Evolutionary conservation across 257 asterid genomes (phyloP).

Genomic region (Solanum rostratum): DNA sequence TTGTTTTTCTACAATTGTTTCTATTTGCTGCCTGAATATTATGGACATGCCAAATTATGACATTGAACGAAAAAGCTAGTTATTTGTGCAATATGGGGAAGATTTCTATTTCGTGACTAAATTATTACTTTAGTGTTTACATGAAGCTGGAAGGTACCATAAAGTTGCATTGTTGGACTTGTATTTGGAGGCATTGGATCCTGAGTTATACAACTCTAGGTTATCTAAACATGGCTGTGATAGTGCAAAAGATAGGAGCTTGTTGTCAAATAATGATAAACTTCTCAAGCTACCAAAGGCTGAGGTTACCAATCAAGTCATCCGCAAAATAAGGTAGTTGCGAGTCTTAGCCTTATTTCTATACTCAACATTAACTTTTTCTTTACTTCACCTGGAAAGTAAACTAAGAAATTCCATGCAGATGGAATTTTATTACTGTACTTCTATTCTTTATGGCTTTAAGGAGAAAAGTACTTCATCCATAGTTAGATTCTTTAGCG

Average conservation of each 20-base stretch:
- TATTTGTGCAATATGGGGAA: not conserved
- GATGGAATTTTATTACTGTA: not conserved
- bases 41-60: not conserved
- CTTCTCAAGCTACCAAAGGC: constrained; percentile 22
- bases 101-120: constrained; percentile 9
- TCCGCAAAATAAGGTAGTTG: constrained; percentile 48
- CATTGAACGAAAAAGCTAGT: not conserved
- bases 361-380: not conserved
- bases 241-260: constrained; percentile 16
- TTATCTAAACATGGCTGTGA: constrained; percentile 21
- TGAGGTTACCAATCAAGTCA: constrained; percentile 35
- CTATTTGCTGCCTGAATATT: not conserved
- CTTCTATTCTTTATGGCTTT: not conserved
- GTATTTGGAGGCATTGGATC: constrained; percentile 62
- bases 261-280: constrained; percentile 17
- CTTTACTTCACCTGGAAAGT: not conserved
- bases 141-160: constrained; percentile 62
- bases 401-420: not conserved
- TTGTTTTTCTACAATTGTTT: not conserved
- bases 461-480: not conserved
- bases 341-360: not conserved
- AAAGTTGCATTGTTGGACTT: constrained; percentile 56
- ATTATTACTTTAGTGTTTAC: constrained; percentile 40
- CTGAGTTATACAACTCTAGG: constrained; percentile 24
- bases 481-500: not conserved